These are phyloP conservation scores for Fusarium foetens DNA, from an alignment of 2,329 filamentous ascomycete species.

Conservation along the genomic window DNA sequence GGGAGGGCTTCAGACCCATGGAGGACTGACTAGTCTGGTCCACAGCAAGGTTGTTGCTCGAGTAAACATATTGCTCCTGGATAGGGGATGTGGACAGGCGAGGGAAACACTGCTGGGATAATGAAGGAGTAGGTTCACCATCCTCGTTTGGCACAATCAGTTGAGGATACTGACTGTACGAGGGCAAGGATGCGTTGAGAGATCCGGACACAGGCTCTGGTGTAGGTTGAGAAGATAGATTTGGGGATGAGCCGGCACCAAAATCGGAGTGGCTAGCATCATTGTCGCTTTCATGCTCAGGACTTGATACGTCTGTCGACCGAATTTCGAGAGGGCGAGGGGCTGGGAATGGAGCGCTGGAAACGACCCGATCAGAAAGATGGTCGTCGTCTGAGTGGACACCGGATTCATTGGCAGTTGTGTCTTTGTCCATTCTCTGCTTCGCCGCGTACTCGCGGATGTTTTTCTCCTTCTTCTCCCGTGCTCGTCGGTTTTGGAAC, in stretches of 20 bases:
- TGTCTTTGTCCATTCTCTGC: conserved; percentile 51
- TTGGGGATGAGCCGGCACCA: conserved; percentile 38
- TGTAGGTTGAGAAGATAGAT: conserved; percentile 31
- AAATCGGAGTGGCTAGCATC: conserved; percentile 43
- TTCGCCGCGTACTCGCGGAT: conserved; percentile 55
- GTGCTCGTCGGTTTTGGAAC: conserved; percentile 74
- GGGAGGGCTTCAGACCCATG: conserved; percentile 58
- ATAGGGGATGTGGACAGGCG: conserved; percentile 31
- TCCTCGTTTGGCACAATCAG: conserved; percentile 38
- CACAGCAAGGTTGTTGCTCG: conserved; percentile 27
- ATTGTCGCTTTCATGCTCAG: conserved; percentile 44
- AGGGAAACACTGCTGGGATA: conserved; percentile 39
- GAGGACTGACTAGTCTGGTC: conserved; percentile 28
- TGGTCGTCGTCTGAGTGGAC: conserved; percentile 46
- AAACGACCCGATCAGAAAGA: conserved; percentile 53
- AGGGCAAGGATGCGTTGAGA: conserved; percentile 16
- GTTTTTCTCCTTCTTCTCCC: conserved; percentile 72
- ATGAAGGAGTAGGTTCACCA: conserved; percentile 38
- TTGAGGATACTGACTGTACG: conserved; percentile 39
- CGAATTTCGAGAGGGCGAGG: conserved; percentile 31
- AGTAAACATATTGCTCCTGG: conserved; percentile 36
- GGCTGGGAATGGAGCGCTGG: conserved; percentile 54
- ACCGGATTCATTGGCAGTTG: conserved; percentile 37
- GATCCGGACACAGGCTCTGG: conserved; percentile 33
- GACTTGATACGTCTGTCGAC: conserved; percentile 24